Percentiles rank a stretch among this genome's conserved stretches.
Conservation (phyloP, 768 basidiomycete genomes). For the Phylloporus sp. region DNA sequence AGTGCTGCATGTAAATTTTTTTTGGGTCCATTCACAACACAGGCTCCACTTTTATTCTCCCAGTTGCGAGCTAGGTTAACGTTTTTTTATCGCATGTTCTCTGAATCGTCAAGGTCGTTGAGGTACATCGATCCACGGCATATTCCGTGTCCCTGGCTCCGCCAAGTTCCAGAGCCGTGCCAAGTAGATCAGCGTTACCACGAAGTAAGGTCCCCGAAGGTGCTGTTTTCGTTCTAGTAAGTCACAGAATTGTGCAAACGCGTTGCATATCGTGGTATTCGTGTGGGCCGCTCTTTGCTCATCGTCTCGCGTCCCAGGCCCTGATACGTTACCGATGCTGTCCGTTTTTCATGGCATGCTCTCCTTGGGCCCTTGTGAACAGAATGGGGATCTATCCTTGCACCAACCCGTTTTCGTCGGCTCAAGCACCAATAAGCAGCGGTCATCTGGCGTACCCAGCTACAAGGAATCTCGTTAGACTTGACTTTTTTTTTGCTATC, state of each 20-base stretch:
- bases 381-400: background rate
- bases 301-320: background rate
- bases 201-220: background rate
- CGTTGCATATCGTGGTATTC: background rate
- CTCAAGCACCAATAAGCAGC: background rate
- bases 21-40: no score
- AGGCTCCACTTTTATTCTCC: no score
- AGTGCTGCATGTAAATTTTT: no score
- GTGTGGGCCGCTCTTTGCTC: no score
- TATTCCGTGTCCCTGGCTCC: no score
- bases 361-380: background rate
- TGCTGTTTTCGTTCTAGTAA: no score
- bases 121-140: no score
- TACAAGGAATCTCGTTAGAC: background rate
- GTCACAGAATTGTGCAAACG: background rate
- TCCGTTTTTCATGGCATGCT: background rate
- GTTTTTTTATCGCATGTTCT: no score
- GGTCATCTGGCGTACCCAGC: background rate
- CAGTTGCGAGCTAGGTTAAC: no score
- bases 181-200: background rate
- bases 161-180: background rate
- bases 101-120: no score
- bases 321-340: background rate
- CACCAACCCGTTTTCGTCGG: no score
- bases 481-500: background rate